phyloP scores from a whole-genome alignment of 352 stramenopile species.

The Globisporangium sylvaticum region DNA sequence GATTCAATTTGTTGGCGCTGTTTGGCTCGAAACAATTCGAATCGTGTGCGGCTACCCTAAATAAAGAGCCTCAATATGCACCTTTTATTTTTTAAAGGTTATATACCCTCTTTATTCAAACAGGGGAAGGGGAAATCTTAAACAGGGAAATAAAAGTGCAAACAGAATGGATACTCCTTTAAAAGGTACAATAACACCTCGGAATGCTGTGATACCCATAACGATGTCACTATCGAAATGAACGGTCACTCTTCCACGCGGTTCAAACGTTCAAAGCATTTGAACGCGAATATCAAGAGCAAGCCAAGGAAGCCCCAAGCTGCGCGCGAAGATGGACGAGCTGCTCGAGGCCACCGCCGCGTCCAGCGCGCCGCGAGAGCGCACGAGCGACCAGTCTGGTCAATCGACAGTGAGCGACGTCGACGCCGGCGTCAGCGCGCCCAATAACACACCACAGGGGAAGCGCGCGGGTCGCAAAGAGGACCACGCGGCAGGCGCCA shows the following conservation, averaged over 20 bases:
- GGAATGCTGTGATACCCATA: no score
- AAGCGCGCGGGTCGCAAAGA: constrained; percentile 4
- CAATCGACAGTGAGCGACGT: background rate
- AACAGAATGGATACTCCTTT: no score
- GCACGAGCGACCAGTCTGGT: background rate
- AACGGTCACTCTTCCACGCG: constrained; percentile 9
- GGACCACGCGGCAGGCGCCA: constrained; percentile 4
- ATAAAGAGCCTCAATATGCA: no score
- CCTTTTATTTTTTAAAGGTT: no score
- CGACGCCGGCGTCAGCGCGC: background rate
- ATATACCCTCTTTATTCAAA: no score
- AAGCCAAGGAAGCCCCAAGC: background rate
- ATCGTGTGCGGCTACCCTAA: no score
- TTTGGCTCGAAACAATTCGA: no score
- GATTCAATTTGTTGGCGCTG: no score
- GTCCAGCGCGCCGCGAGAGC: constrained; percentile 4
- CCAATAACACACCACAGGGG: constrained; percentile 10
- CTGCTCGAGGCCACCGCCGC: constrained; percentile 20
- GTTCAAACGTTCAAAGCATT: constrained; percentile 13
- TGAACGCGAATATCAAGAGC: background rate
- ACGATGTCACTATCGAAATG: constrained; percentile 4
- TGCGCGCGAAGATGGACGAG: constrained; percentile 13
- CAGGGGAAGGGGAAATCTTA: no score
- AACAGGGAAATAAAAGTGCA: no score
- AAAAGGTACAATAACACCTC: no score